These are phyloP conservation scores for Boletus pseudo-olivaceus DNA, from an alignment of 768 basidiomycete species.

Conservation along the genomic window DNA sequence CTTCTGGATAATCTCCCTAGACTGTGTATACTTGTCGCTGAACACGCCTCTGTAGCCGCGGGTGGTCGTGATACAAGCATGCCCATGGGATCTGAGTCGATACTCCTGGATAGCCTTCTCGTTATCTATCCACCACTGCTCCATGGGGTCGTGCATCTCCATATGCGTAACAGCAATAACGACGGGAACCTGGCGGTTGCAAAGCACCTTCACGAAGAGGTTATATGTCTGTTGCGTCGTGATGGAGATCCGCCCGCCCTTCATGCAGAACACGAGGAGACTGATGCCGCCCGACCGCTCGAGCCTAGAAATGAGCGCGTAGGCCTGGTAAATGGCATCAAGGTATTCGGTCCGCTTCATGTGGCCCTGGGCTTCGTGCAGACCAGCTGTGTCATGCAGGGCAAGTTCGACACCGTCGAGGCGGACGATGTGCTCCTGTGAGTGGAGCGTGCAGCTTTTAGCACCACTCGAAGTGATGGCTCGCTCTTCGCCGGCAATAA, in stretches of 20 bases:
- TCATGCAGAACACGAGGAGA: constrained; percentile 32
- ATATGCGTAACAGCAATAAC: constrained; percentile 35
- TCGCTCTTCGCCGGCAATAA: constrained; percentile 26
- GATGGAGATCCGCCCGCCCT: constrained; percentile 24
- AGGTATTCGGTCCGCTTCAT: constrained; percentile 24
- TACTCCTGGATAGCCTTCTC: constrained; percentile 29
- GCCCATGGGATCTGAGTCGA: constrained; percentile 33
- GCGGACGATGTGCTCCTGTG: constrained; percentile 17
- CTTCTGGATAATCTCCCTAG: constrained; percentile 22
- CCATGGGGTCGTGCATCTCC: constrained; percentile 32
- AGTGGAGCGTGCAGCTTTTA: constrained; percentile 36
- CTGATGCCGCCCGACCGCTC: constrained; percentile 24
- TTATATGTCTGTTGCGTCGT: constrained; percentile 28
- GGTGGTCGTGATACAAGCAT: constrained; percentile 40
- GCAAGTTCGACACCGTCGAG: constrained; percentile 18
- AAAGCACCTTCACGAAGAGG: constrained; percentile 39
- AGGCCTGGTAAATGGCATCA: constrained; percentile 27
- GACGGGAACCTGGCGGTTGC: constrained; percentile 31
- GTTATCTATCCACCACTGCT: constrained; percentile 41
- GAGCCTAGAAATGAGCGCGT: constrained; percentile 33
- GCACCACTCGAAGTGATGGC: constrained; percentile 31
- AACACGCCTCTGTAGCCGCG: constrained; percentile 20
- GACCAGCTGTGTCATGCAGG: constrained; percentile 27
- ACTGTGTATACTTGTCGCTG: constrained; percentile 33
- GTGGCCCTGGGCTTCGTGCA: constrained; percentile 25